phyloP scores from a whole-genome alignment of 352 stramenopile genomes.

The Saprolegnia diclina region DNA sequence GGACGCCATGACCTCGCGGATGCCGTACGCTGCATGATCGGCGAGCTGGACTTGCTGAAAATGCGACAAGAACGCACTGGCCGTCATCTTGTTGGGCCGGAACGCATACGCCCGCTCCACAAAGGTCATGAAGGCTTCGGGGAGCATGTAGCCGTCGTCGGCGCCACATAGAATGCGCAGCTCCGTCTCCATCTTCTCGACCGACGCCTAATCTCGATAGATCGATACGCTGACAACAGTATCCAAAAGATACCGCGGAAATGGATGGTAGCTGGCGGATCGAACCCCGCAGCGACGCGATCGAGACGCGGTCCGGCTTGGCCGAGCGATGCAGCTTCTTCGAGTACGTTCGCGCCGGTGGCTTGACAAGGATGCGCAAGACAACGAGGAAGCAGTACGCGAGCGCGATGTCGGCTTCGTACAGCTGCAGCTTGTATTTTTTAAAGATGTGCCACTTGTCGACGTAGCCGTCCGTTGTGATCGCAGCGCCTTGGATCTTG shows the following conservation, averaged over 20 bases:
- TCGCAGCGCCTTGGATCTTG: too few relatives aligned
- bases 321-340: conserved; percentile 85
- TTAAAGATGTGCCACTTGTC: too few relatives aligned
- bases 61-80: conserved; percentile 75
- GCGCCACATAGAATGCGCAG: conserved; percentile 83
- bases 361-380: conserved; percentile 77
- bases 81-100: conserved; percentile 59
- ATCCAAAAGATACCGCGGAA: too few relatives aligned
- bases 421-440: conserved; percentile 10
- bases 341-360: conserved; percentile 67
- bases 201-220: too few relatives aligned
- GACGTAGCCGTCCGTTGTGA: too few relatives aligned
- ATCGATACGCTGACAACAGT: too few relatives aligned
- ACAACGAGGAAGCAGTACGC: conserved; percentile 66
- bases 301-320: conserved; percentile 82
- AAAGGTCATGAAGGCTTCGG: conserved; percentile 83
- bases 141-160: conserved; percentile 79
- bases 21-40: conserved; percentile 55
- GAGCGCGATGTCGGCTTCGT: conserved; percentile 38
- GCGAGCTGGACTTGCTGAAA: conserved; percentile 75
- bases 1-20: conserved; percentile 64
- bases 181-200: conserved; percentile 88
- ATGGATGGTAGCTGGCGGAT: conserved; percentile 74
- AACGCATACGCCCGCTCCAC: conserved; percentile 72
- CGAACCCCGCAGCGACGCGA: conserved; percentile 73